A percentile compares a stretch with the other conserved stretches of the same genome.
phyloP scores from a whole-genome alignment of 805 yeast species.

The Zygotorulaspora danielsina region DNA sequence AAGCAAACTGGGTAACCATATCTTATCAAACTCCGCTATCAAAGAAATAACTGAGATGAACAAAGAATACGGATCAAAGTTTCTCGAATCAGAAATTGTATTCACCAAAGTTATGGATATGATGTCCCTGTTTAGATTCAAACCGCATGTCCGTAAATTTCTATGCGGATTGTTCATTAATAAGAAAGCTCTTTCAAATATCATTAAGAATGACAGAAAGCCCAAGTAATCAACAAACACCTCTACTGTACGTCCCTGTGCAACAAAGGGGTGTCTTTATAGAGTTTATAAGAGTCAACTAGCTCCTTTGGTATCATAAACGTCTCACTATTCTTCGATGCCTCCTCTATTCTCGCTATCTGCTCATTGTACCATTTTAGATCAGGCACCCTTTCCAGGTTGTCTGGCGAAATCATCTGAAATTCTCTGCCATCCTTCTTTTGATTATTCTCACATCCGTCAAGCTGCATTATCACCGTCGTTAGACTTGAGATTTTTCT shows the following conservation, averaged over 20 bases:
- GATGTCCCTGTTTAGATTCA: constrained; percentile 55
- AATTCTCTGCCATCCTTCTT: constrained; percentile 10
- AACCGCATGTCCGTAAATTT: constrained; percentile 58
- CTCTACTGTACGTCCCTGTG: constrained; percentile 19
- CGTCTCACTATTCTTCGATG: constrained; percentile 5
- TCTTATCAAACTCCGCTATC: constrained; percentile 49
- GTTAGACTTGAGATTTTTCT: constrained; percentile 31
- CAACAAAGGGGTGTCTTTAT: constrained; percentile 29
- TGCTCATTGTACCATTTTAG: constrained; percentile 30
- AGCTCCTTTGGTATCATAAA: constrained; percentile 27
- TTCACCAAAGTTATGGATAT: constrained; percentile 49
- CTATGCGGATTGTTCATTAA: constrained; percentile 61
- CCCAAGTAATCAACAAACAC: constrained; percentile 1
- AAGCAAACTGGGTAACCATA: constrained; percentile 54
- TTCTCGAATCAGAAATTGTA: constrained; percentile 50
- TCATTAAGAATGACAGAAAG: constrained; percentile 45
- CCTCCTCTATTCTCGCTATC: constrained; percentile 14
- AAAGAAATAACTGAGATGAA: constrained; percentile 55
- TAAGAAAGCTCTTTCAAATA: constrained; percentile 47
- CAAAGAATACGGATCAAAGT: constrained; percentile 45
- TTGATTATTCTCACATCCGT: not conserved
- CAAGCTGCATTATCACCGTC: constrained; percentile 19
- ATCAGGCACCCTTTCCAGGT: constrained; percentile 22
- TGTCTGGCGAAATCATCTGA: constrained; percentile 16
- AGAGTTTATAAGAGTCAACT: constrained; percentile 26